Conservation (phyloP, 805 yeast species). For the Candida odintsovae region DNA sequence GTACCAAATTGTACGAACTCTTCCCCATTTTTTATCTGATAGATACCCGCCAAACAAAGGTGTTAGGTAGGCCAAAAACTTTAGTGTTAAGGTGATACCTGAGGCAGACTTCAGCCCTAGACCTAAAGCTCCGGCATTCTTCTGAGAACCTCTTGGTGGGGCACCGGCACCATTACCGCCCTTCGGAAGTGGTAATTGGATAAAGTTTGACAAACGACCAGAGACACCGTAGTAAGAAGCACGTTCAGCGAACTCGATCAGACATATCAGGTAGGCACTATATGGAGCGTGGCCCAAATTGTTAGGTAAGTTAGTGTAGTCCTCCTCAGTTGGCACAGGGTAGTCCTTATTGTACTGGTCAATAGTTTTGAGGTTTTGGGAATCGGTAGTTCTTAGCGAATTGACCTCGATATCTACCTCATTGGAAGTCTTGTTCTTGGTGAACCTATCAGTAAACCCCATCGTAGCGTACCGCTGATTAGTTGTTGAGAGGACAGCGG, state of each 20-base stretch:
- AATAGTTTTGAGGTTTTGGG: too few relatives aligned
- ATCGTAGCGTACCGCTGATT: background rate
- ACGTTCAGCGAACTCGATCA: conserved; percentile 77
- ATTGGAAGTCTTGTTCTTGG: background rate
- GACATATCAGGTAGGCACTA: conserved; percentile 44
- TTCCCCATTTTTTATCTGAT: conserved; percentile 72
- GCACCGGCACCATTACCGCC: conserved; percentile 33
- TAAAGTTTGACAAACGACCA: conserved; percentile 73
- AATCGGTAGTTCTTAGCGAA: too few relatives aligned
- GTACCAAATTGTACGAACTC: conserved; percentile 58
- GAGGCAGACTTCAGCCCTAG: conserved; percentile 61
- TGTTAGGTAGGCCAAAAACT: conserved; percentile 77
- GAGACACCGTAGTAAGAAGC: conserved; percentile 76
- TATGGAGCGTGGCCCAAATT: conserved; percentile 43
- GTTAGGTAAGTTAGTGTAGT: conserved; percentile 28
- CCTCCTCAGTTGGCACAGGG: conserved; percentile 42
- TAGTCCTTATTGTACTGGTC: conserved; percentile 14
- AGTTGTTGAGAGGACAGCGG: background rate
- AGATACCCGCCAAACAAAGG: conserved; percentile 73
- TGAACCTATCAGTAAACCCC: background rate
- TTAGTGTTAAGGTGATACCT: conserved; percentile 70
- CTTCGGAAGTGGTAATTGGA: conserved; percentile 46
- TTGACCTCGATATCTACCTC: too few relatives aligned
- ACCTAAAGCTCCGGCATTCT: conserved; percentile 47
- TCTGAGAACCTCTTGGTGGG: conserved; percentile 17